phyloP scores from a whole-genome alignment of 164 flowering plant species.

The Stephania japonica region DNA sequence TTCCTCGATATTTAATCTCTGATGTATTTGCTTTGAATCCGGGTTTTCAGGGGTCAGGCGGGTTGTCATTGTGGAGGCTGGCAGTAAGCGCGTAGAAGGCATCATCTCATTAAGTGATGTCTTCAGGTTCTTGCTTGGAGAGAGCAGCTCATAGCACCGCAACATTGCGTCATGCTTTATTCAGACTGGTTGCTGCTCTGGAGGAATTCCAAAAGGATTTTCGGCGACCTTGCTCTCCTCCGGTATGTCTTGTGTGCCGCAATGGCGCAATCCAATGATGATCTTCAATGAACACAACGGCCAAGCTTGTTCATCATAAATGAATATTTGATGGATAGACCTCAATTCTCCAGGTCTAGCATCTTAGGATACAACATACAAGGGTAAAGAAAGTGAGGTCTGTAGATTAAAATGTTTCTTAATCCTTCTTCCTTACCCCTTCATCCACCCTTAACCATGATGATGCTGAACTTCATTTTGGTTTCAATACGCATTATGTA shows the following conservation, averaged over 20 bases:
- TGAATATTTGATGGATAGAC: conserved; percentile 22
- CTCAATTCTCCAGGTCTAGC: conserved; percentile 12
- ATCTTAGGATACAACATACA: conserved; percentile 11
- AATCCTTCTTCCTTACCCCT: not conserved
- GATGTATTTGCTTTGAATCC: not conserved
- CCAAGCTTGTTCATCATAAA: conserved; percentile 9
- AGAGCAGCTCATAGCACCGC: conserved; percentile 14
- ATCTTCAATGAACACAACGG: not conserved
- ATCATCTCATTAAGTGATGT: conserved; percentile 70
- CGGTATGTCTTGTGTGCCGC: not conserved
- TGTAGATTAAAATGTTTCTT: conserved; percentile 1
- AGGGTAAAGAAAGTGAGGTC: conserved; percentile 14
- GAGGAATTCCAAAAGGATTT: conserved; percentile 5
- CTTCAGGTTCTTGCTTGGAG: conserved; percentile 66
- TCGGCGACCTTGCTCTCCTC: conserved; percentile 9
- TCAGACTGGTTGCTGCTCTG: conserved; percentile 8
- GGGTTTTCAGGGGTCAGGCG: conserved; percentile 69
- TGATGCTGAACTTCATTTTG: conserved; percentile 1
- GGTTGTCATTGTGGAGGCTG: conserved; percentile 84
- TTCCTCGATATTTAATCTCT: not conserved
- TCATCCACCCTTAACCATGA: not conserved
- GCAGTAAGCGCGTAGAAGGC: conserved; percentile 92
- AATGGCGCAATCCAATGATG: conserved; percentile 2
- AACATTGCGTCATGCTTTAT: conserved; percentile 1
- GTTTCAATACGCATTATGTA: not conserved